Conservation (phyloP, 768 basidiomycete species). For the Rubroboletus pulcherrimus region DNA sequence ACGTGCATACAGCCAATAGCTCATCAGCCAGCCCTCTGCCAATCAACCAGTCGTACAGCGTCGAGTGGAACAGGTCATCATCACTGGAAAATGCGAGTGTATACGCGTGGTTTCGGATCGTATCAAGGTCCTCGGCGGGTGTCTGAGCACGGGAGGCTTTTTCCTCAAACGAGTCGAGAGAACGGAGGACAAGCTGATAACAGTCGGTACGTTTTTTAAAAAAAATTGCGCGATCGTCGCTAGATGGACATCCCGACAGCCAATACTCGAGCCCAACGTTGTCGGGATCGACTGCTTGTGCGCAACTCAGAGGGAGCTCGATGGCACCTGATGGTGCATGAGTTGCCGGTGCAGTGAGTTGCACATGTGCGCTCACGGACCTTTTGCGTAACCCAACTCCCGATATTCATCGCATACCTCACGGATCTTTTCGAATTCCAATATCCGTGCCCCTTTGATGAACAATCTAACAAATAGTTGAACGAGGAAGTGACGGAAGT, state of each 20-base stretch:
- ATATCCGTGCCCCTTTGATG: conserved; percentile 78
- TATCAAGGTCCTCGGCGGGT: conserved; percentile 53
- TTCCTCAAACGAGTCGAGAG: conserved; percentile 76
- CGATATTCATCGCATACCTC: conserved; percentile 91
- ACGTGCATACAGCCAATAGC: conserved; percentile 72
- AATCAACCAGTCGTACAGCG: conserved; percentile 93
- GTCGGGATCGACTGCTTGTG: conserved; percentile 72
- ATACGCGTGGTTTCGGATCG: conserved; percentile 80
- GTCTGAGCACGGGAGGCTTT: conserved; percentile 39
- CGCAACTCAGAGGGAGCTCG: conserved; percentile 81
- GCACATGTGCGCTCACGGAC: conserved; percentile 35
- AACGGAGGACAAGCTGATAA: conserved; percentile 81
- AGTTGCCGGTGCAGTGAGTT: neutral
- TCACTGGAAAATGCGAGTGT: conserved; percentile 78
- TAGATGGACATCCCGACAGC: conserved; percentile 54
- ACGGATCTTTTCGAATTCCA: conserved; percentile 79
- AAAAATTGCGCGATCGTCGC: conserved; percentile 55
- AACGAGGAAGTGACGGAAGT: neutral
- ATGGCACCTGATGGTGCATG: conserved; percentile 58
- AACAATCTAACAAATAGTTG: conserved; percentile 57
- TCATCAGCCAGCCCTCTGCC: conserved; percentile 77
- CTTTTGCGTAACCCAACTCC: conserved; percentile 77
- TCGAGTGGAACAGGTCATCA: conserved; percentile 93
- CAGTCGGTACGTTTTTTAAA: conserved; percentile 65
- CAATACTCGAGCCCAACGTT: conserved; percentile 75